phyloP scores from a whole-genome alignment of 352 stramenopile genomes.

The Phytophthora colocasiae region DNA sequence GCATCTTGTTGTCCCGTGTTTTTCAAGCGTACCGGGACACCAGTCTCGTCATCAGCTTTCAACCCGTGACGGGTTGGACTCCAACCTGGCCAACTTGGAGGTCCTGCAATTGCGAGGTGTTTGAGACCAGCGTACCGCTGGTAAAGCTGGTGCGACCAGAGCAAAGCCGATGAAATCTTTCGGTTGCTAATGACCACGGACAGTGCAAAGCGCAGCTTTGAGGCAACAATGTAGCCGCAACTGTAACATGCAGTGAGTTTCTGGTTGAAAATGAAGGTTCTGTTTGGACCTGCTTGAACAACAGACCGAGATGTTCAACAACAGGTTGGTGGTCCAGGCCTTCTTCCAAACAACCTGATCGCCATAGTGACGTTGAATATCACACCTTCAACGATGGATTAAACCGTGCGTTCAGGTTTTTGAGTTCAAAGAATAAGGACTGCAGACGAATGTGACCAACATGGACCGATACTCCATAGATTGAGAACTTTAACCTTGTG shows the following conservation, averaged over 20 bases:
- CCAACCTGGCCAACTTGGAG: too few relatives aligned
- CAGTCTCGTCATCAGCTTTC: conserved; percentile 7
- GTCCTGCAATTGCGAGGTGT: conserved; percentile 7
- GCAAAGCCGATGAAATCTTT: conserved; percentile 28
- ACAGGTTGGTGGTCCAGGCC: conserved; percentile 5
- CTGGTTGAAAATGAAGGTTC: background rate
- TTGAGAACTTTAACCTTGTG: background rate
- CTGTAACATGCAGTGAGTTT: background rate
- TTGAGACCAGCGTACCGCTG: conserved; percentile 19
- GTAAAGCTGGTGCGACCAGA: conserved; percentile 29
- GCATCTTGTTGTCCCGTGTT: conserved; percentile 23
- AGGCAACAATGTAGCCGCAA: background rate
- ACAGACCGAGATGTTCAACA: conserved; percentile 18
- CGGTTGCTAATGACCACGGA: conserved; percentile 14
- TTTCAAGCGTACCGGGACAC: background rate
- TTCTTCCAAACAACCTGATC: conserved; percentile 13
- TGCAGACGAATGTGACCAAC: conserved; percentile 7
- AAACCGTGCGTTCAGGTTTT: conserved; percentile 2
- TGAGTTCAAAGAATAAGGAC: conserved; percentile 9
- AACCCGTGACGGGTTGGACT: conserved; percentile 10
- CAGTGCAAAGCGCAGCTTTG: conserved; percentile 6
- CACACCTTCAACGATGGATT: conserved; percentile 20
- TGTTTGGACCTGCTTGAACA: conserved; percentile 24
- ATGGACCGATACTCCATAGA: background rate
- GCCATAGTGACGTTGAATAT: conserved; percentile 21